phyloP scores from a whole-genome alignment of 805 yeast species.

The Danielozyma ontarioensis region DNA sequence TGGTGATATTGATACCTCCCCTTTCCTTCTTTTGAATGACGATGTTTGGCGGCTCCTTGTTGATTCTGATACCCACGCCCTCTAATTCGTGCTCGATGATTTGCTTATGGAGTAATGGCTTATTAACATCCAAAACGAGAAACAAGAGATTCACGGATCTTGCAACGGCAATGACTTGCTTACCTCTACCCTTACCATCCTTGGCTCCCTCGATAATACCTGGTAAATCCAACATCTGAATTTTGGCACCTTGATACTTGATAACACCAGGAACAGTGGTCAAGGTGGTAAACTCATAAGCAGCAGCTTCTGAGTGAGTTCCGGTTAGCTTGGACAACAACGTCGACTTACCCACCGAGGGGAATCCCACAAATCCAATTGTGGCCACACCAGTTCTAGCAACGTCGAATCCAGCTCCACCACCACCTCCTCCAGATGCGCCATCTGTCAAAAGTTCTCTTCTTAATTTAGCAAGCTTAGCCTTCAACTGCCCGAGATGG shows the following conservation, averaged over 20 bases:
- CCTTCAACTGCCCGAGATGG: slow-evolving; percentile 96
- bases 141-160: slow-evolving; percentile 91
- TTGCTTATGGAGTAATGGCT: slow-evolving; percentile 90
- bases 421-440: slow-evolving; percentile 74
- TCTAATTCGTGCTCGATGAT: slow-evolving; percentile 93
- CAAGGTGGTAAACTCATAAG: slow-evolving; percentile 93
- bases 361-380: slow-evolving; percentile 97
- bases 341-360: slow-evolving; percentile 91
- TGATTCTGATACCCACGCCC: slow-evolving; percentile 94
- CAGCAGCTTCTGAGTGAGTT: slow-evolving; percentile 96
- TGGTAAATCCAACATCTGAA: slow-evolving; percentile 91
- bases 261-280: slow-evolving; percentile 98
- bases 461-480: slow-evolving; percentile 91
- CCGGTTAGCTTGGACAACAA: slow-evolving; percentile 86
- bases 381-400: slow-evolving; percentile 98
- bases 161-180: slow-evolving; percentile 98
- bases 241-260: slow-evolving; percentile 93
- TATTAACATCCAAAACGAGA: slow-evolving; percentile 92
- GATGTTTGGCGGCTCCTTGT: slow-evolving; percentile 90
- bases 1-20: slow-evolving; percentile 93
- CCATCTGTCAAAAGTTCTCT: slow-evolving; percentile 76
- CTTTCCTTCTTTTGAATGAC: slow-evolving; percentile 87
- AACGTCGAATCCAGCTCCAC: slow-evolving; percentile 93
- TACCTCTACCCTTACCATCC: slow-evolving; percentile 90
- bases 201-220: slow-evolving; percentile 91